These are phyloP conservation scores for Fusarium aywerte DNA, from an alignment of 2,329 filamentous ascomycete species.

Conservation along the genomic window DNA sequence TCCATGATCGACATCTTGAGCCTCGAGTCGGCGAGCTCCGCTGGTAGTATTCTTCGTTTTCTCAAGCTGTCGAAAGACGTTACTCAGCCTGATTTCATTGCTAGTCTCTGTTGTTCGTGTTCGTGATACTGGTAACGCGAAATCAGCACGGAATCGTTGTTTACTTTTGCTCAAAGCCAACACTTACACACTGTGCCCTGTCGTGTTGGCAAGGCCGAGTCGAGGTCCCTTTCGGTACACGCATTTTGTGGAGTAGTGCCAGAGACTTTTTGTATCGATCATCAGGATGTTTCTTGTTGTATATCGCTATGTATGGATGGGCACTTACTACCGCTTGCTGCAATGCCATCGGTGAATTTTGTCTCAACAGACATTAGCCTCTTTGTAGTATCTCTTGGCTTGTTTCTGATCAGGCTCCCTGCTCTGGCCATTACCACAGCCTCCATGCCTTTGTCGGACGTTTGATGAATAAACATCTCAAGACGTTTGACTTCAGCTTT, in stretches of 20 bases:
- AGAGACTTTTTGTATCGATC: slow-evolving; percentile 9
- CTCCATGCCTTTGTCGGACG: slow-evolving; percentile 56
- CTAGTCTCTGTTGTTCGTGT: slow-evolving; percentile 35
- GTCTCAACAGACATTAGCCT: not conserved
- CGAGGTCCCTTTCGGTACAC: not conserved
- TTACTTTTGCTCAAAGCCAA: not conserved
- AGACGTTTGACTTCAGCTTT: slow-evolving; percentile 50
- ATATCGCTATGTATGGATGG: not conserved
- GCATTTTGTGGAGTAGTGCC: not conserved
- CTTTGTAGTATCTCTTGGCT: not conserved
- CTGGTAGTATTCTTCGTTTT: not conserved
- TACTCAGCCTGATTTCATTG: slow-evolving; percentile 51
- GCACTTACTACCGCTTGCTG: slow-evolving; percentile 6
- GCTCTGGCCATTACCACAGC: slow-evolving; percentile 58
- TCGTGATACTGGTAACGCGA: slow-evolving; percentile 29
- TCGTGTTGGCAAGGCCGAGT: slow-evolving; percentile 4
- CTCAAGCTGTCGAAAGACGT: slow-evolving; percentile 25
- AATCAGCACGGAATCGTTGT: not conserved
- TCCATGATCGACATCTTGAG: not conserved
- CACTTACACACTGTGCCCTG: slow-evolving; percentile 34
- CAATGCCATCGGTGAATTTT: not conserved
- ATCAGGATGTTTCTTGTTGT: not conserved
- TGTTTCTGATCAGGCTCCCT: slow-evolving; percentile 51
- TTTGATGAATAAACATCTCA: slow-evolving; percentile 49
- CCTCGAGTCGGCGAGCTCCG: slow-evolving; percentile 8